Conservation (phyloP, 2,329 filamentous ascomycete species). For the Corinectria fuckeliana region DNA sequence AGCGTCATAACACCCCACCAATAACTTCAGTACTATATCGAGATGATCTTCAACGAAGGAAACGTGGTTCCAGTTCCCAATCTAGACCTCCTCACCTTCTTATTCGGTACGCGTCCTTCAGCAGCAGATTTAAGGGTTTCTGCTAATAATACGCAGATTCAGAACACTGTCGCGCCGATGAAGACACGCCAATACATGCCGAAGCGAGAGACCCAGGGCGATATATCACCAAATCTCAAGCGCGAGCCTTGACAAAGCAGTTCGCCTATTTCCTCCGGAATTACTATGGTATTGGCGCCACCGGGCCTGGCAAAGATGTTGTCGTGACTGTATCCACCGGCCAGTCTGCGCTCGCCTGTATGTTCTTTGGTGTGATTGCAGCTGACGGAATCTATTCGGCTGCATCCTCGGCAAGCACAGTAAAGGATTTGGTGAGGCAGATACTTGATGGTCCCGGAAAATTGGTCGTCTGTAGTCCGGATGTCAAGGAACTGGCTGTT, state of each 20-base stretch:
- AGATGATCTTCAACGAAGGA: constrained; percentile 47
- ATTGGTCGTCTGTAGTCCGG: constrained; percentile 54
- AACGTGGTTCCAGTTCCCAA: constrained; percentile 44
- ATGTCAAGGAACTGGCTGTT: constrained; percentile 53
- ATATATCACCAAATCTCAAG: constrained; percentile 58
- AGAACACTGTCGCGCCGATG: constrained; percentile 42
- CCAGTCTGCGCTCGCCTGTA: constrained; percentile 58
- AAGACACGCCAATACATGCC: constrained; percentile 61
- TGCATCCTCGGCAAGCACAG: constrained; percentile 57
- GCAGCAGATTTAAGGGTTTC: neutral
- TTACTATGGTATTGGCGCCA: constrained; percentile 57
- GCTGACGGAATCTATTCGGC: constrained; percentile 66
- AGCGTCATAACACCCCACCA: neutral
- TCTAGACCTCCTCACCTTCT: constrained; percentile 50
- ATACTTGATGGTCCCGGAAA: constrained; percentile 47
- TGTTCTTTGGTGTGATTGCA: constrained; percentile 64
- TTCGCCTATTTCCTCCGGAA: constrained; percentile 62
- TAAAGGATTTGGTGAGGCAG: constrained; percentile 57
- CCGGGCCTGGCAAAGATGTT: constrained; percentile 57
- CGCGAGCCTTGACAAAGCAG: constrained; percentile 55
- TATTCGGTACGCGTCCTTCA: constrained; percentile 46
- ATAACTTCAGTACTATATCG: neutral
- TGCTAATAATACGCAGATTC: constrained; percentile 42
- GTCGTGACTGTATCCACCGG: constrained; percentile 64
- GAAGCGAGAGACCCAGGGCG: constrained; percentile 63